These are phyloP conservation scores for Senna siamea DNA, from an alignment of 306 rosid genomes.

Conservation along the genomic window DNA sequence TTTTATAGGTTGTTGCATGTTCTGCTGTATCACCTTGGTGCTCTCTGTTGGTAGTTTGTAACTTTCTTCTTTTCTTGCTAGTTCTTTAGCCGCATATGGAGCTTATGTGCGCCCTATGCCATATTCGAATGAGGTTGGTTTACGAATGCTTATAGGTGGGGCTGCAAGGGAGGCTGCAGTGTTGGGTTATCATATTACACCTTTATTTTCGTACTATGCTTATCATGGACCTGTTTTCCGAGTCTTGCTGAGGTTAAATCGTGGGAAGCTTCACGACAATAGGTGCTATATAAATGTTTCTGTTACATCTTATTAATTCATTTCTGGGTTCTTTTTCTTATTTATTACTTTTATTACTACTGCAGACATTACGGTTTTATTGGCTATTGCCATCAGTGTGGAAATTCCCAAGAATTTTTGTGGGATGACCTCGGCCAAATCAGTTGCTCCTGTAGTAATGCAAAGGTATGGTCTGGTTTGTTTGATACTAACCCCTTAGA, in stretches of 20 bases:
- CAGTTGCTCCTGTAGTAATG: conserved; percentile 67
- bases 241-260: conserved; percentile 77
- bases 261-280: conserved; percentile 70
- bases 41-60: conserved; percentile 7
- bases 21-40: conserved; percentile 32
- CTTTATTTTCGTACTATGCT: conserved; percentile 81
- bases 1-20: conserved; percentile 19
- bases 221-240: conserved; percentile 91
- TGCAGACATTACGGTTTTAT: conserved; percentile 76
- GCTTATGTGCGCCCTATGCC: conserved; percentile 90
- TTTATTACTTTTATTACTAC: conserved; percentile 9
- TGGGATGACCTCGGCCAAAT: conserved; percentile 81
- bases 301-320: neutral
- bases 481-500: conserved; percentile 12
- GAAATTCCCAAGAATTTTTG: conserved; percentile 74
- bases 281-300: conserved; percentile 48
- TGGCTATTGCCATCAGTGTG: conserved; percentile 74
- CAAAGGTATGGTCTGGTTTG: conserved; percentile 55
- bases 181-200: conserved; percentile 74
- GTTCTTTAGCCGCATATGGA: conserved; percentile 96
- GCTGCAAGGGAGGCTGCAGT: conserved; percentile 83
- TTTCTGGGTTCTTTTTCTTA: conserved; percentile 8
- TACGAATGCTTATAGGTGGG: conserved; percentile 98
- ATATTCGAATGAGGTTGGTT: conserved; percentile 83
- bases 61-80: conserved; percentile 37